Percentiles rank a stretch among this genome's conserved stretches.
Evolutionary conservation across 495 filamentous ascomycete species (phyloP).

Genomic region (Talaromyces liani): DNA sequence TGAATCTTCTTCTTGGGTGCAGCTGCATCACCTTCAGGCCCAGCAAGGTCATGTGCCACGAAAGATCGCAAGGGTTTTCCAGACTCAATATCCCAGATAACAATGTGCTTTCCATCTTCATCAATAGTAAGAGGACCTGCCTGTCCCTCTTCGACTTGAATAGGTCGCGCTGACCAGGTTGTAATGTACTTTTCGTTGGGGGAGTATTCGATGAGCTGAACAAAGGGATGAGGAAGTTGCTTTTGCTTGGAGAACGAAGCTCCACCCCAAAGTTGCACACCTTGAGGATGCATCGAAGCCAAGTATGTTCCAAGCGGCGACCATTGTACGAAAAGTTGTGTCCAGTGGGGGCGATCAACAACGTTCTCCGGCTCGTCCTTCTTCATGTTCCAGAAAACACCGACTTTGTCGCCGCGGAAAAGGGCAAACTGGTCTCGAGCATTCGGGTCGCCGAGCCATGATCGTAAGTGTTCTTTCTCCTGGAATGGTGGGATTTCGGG

Average conservation of each 20-base stretch:
- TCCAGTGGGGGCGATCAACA: constrained; percentile 90
- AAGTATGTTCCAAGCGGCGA: constrained; percentile 90
- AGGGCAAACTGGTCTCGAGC: constrained; percentile 92
- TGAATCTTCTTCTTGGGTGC: constrained; percentile 85
- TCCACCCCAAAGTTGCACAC: constrained; percentile 95
- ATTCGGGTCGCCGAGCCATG: constrained; percentile 78
- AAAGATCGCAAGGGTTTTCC: constrained; percentile 88
- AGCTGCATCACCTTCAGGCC: constrained; percentile 49
- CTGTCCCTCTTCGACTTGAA: constrained; percentile 82
- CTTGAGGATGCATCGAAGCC: constrained; percentile 88
- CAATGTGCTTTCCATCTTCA: constrained; percentile 98
- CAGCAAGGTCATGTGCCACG: constrained; percentile 70
- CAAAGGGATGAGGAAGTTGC: constrained; percentile 88
- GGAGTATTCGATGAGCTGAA: constrained; percentile 94
- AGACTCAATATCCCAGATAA: constrained; percentile 95
- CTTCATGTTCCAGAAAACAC: constrained; percentile 97
- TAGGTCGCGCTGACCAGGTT: constrained; percentile 91
- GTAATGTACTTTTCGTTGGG: constrained; percentile 88
- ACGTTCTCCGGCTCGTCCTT: constrained; percentile 80
- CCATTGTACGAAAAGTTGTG: constrained; percentile 95
- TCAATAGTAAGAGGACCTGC: constrained; percentile 68
- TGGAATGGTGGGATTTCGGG: constrained; percentile 72
- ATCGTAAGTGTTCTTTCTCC: constrained; percentile 91
- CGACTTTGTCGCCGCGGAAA: constrained; percentile 82
- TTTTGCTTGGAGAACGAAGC: constrained; percentile 80